Conservation (phyloP, 2,329 filamentous ascomycete genomes). For the Arthroderma sp. region DNA sequence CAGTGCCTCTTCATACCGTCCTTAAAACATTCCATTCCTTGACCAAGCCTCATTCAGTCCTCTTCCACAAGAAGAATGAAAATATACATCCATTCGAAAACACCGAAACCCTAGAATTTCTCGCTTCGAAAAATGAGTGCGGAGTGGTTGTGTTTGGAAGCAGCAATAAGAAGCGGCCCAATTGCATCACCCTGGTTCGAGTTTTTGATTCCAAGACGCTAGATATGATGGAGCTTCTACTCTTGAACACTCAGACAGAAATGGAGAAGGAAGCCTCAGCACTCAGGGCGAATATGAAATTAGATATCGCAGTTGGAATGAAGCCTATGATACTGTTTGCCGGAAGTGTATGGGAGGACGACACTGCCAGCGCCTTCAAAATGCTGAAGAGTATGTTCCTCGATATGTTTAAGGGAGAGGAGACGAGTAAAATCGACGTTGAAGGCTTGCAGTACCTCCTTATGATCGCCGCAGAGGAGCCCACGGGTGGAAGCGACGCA, state of each 20-base stretch:
- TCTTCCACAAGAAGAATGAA: constrained; percentile 93
- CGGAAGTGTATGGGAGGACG: constrained; percentile 74
- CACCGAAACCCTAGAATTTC: constrained; percentile 76
- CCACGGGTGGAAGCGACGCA: constrained; percentile 10
- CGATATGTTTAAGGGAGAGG: constrained; percentile 82
- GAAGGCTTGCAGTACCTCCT: constrained; percentile 89
- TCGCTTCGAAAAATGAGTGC: constrained; percentile 91
- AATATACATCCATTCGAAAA: constrained; percentile 87
- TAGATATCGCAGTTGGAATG: constrained; percentile 56
- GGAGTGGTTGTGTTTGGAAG: constrained; percentile 71
- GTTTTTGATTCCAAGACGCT: constrained; percentile 77
- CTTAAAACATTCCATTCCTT: constrained; percentile 74
- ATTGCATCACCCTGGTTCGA: constrained; percentile 69
- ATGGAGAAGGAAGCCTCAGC: constrained; percentile 50
- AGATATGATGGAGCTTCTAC: constrained; percentile 85
- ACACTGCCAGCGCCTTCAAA: constrained; percentile 64
- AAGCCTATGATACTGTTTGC: constrained; percentile 88
- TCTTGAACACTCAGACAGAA: constrained; percentile 55
- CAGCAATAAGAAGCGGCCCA: constrained; percentile 88
- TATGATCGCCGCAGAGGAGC: constrained; percentile 62
- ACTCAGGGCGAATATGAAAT: constrained; percentile 44
- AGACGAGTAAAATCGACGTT: constrained; percentile 73
- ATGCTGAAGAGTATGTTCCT: constrained; percentile 75
- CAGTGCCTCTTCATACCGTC: constrained; percentile 68
- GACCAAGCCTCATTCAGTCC: constrained; percentile 71